Evolutionary conservation across 2,329 filamentous ascomycete species (phyloP), one percentile per base, ranked within the genome.

Genomic region (Exserohilum rostratum): DNA sequence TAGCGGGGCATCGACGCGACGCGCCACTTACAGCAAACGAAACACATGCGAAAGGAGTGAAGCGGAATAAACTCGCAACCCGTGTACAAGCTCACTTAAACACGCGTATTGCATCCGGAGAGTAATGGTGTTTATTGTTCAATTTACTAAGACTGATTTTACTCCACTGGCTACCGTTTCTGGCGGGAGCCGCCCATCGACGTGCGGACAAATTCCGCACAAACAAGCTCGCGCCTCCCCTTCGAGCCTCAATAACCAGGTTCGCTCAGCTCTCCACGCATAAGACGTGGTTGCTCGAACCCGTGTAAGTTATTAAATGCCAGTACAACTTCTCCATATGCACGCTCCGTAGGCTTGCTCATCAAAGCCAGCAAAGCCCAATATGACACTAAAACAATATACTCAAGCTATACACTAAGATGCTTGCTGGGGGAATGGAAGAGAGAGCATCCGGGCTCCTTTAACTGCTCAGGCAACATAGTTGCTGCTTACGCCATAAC

Each of bases 1-100:
- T 62, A 51, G 61, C 43, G 61, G 61, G 61, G 60, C 49, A 54
- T 55, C 37, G 45, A 58, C 55, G 55, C 58, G 52, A 62, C 60
- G 58, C 58, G 61, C 58, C 58, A 61, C 56, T 27, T 27, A 22
- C 37, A 45, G 27, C 46, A 38, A 18, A 49, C 31, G 42, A 18
- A n/a, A 39, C 5, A 25, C 35, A 48, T 37, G 17, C 11, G 9
- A 31, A 18, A 34, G 29, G 17, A 37, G 22, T n/a, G 15, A n/a
- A 15, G 13, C 17, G 27, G 6, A 11, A 33, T 29, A 43, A 38
- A 15, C 31, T 17, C 17, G 17, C 6, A 10, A 17, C 15, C n/a
- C 7, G 17, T 4, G 9, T n/a, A 15, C 5, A 27, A 27, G 15
- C 13, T 34, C 9, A 13, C 13, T 18, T 0, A 13, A 25, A 17